Evolutionary conservation across 257 asterid genomes (phyloP).

Genomic region (Oldenlandia corymbosa): DNA sequence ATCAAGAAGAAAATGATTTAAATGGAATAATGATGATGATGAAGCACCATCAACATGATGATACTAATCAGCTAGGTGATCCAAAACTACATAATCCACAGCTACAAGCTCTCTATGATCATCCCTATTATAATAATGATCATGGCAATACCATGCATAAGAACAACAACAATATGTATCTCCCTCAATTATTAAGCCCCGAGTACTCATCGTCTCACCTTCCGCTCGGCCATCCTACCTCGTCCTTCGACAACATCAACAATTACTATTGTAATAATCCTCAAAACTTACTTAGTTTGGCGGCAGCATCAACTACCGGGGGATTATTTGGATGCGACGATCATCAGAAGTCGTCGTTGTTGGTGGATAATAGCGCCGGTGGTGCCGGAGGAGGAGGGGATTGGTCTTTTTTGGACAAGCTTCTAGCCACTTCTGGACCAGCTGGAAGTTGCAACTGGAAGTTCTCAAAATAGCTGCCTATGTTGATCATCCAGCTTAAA

Average conservation of each 20-base stretch:
- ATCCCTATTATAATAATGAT: too few species aligned
- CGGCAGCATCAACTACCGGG: constrained; percentile 30
- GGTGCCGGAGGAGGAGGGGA: constrained; percentile 24
- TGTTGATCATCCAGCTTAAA: too few species aligned
- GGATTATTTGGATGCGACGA: constrained; percentile 12
- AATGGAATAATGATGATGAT: constrained; percentile 23
- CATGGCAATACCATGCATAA: background rate
- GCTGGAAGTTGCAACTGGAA: too few species aligned
- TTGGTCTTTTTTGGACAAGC: constrained; percentile 72
- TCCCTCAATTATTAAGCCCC: constrained; percentile 50
- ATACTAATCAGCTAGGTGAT: constrained; percentile 1
- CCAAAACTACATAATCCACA: constrained; percentile 25
- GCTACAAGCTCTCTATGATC: too few species aligned
- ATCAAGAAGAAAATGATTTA: background rate
- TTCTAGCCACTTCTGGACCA: constrained; percentile 52
- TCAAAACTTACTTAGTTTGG: constrained; percentile 41
- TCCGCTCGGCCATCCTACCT: background rate
- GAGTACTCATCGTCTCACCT: constrained; percentile 22
- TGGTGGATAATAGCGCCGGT: background rate
- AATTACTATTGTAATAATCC: constrained; percentile 12
- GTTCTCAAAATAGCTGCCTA: too few species aligned
- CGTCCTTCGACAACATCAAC: constrained; percentile 19
- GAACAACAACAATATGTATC: constrained; percentile 26
- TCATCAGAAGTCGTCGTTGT: constrained; percentile 32
- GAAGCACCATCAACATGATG: constrained; percentile 6